These are phyloP conservation scores for Nannochloropsis granulata DNA, from an alignment of 108 stramenopile species.

Conservation along the genomic window DNA sequence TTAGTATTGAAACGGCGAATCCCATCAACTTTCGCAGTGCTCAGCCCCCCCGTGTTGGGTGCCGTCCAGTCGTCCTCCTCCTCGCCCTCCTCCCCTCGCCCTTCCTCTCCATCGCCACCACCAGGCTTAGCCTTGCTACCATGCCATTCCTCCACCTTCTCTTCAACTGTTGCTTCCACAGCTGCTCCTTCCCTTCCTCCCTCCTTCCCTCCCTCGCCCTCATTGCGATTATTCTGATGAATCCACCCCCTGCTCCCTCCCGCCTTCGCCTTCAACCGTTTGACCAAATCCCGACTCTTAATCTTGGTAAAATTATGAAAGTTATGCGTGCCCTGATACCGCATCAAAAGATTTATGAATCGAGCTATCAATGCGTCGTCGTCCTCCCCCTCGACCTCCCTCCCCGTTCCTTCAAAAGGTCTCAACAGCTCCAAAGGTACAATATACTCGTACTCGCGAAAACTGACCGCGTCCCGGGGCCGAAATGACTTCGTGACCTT, in stretches of 20 bases:
- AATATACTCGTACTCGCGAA: constrained; percentile 13
- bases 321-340: constrained; percentile 11
- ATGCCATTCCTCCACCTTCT: background rate
- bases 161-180: background rate
- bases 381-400: background rate
- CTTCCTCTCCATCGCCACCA: background rate
- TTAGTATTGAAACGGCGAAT: background rate
- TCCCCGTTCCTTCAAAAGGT: background rate
- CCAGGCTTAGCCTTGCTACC: background rate
- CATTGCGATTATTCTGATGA: background rate
- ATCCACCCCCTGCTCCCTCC: background rate
- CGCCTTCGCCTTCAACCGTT: background rate
- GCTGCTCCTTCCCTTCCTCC: background rate
- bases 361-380: background rate
- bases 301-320: constrained; percentile 23
- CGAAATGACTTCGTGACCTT: constrained; percentile 65
- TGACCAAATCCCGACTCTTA: constrained; percentile 3
- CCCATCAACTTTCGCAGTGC: background rate
- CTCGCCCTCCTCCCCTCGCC: background rate
- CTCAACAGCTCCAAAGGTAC: constrained; percentile 5
- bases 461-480: background rate
- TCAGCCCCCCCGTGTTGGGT: background rate
- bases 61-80: background rate
- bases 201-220: background rate
- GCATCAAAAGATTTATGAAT: background rate